Conservation (phyloP, 2,329 filamentous ascomycete species). For the Pseudocercospora ulei region DNA sequence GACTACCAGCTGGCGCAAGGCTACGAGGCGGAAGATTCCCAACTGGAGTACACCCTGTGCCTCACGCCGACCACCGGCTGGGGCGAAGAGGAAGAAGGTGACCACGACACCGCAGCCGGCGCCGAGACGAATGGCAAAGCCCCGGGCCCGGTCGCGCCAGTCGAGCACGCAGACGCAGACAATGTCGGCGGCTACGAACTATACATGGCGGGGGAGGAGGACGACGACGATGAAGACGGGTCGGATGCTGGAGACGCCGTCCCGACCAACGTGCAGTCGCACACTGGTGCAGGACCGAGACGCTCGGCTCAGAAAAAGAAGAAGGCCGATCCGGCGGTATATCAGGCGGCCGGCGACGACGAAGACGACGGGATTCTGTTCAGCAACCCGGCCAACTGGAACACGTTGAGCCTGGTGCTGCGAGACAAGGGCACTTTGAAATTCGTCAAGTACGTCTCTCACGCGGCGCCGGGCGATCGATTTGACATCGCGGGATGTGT, state of each 20-base stretch:
- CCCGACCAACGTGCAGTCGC: constrained; percentile 29
- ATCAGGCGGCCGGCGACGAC: constrained; percentile 56
- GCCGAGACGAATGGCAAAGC: constrained; percentile 32
- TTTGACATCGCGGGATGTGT: constrained; percentile 82
- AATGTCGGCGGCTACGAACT: constrained; percentile 69
- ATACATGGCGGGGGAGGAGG: constrained; percentile 72
- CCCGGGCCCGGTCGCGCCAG: constrained; percentile 22
- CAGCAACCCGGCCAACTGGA: constrained; percentile 66
- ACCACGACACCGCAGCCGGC: constrained; percentile 39
- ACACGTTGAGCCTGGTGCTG: constrained; percentile 80
- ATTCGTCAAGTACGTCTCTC: constrained; percentile 94
- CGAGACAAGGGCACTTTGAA: constrained; percentile 75
- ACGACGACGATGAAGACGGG: constrained; percentile 55
- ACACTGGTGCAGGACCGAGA: constrained; percentile 43
- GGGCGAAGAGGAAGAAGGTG: constrained; percentile 58
- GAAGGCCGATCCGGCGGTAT: constrained; percentile 67
- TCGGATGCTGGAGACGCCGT: constrained; percentile 36
- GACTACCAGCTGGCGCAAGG: constrained; percentile 92
- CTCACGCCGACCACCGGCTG: constrained; percentile 79
- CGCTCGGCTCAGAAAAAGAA: constrained; percentile 35
- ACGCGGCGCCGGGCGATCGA: constrained; percentile 70
- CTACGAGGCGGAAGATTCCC: constrained; percentile 60
- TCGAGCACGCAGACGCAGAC: constrained; percentile 46
- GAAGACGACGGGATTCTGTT: constrained; percentile 70
- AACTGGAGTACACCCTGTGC: constrained; percentile 76